These are phyloP conservation scores for Penicillium silybi DNA, from an alignment of 495 filamentous ascomycete species.

Conservation along the genomic window DNA sequence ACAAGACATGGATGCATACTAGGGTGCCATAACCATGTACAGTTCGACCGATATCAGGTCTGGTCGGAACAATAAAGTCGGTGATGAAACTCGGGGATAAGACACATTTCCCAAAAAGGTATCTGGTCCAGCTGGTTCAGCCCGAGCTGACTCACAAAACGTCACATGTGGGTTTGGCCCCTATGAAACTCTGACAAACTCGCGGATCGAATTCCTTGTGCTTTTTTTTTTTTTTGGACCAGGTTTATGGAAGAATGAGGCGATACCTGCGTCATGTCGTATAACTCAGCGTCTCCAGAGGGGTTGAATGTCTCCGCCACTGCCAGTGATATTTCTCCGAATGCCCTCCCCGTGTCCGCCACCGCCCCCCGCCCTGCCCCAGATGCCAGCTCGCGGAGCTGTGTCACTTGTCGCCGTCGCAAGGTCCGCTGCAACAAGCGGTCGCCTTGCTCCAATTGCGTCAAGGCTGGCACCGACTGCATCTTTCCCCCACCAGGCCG, in stretches of 20 bases:
- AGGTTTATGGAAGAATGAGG: neutral
- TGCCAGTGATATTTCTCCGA: conserved; percentile 22
- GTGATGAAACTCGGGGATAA: conserved; percentile 1
- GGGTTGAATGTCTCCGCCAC: conserved; percentile 11
- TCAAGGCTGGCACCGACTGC: conserved; percentile 72
- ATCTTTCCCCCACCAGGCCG: conserved; percentile 79
- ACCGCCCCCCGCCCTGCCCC: conserved; percentile 13
- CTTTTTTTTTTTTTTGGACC: neutral
- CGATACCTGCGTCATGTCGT: conserved; percentile 26
- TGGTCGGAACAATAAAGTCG: neutral
- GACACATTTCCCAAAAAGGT: neutral
- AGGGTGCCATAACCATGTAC: neutral
- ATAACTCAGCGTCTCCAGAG: conserved; percentile 23
- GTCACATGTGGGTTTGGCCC: conserved; percentile 13
- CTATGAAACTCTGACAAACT: neutral
- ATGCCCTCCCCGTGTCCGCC: conserved; percentile 8
- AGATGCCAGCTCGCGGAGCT: conserved; percentile 61
- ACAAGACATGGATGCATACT: neutral
- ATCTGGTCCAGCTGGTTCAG: neutral
- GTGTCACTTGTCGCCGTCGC: conserved; percentile 75
- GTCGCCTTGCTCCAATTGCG: conserved; percentile 79
- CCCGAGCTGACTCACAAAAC: conserved; percentile 8
- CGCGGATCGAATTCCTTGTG: neutral
- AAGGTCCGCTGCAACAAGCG: conserved; percentile 89
- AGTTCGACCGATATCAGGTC: neutral